Percentiles rank a stretch among this genome's conserved stretches.
Conservation (phyloP, 495 filamentous ascomycete species). For the Hypomontagnella monticulosa region DNA sequence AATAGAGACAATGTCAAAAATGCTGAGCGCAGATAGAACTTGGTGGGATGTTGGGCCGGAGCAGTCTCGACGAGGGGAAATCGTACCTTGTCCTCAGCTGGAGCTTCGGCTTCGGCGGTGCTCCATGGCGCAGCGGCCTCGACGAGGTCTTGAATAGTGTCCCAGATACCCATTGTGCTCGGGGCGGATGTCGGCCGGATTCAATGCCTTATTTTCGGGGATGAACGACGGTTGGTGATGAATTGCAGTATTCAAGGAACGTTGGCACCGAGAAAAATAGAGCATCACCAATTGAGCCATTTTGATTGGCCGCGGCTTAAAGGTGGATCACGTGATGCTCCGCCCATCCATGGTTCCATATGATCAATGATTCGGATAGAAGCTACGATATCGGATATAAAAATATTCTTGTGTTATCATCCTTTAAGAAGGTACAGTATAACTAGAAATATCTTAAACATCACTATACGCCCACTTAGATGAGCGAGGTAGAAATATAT, state of each 20-base stretch:
- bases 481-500: not conserved
- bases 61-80: conserved; percentile 62
- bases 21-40: conserved; percentile 64
- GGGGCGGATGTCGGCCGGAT: conserved; percentile 44
- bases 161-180: conserved; percentile 66
- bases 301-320: conserved; percentile 52
- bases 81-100: conserved; percentile 50
- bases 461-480: not conserved
- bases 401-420: conserved; percentile 6
- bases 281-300: conserved; percentile 54
- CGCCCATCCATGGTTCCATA: conserved; percentile 12
- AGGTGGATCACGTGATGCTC: conserved; percentile 42
- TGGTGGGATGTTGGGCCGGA: conserved; percentile 65
- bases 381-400: conserved; percentile 18
- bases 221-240: conserved; percentile 46
- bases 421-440: not conserved
- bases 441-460: not conserved
- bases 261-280: conserved; percentile 52
- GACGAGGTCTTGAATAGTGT: conserved; percentile 62
- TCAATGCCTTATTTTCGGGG: conserved; percentile 54
- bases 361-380: not conserved
- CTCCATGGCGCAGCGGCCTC: conserved; percentile 66
- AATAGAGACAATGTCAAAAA: conserved; percentile 63
- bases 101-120: conserved; percentile 65
- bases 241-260: conserved; percentile 41